These are phyloP conservation scores for Xylona heveae DNA, from an alignment of 495 filamentous ascomycete species.

Conservation along the genomic window DNA sequence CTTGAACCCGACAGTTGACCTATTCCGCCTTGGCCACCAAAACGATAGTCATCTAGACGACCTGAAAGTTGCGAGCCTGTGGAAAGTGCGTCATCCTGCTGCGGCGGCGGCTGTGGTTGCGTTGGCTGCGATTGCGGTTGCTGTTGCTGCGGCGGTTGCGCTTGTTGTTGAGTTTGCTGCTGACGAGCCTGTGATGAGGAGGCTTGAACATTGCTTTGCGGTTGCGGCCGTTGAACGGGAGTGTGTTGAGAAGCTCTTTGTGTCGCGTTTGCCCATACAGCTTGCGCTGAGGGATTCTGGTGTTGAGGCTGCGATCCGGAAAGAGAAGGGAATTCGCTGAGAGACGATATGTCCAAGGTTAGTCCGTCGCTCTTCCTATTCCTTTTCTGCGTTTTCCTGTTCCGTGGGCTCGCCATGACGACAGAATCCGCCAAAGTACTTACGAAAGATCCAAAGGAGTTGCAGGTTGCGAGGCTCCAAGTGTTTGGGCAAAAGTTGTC, in stretches of 20 bases:
- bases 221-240: slow-evolving; percentile 44
- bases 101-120: slow-evolving; percentile 22
- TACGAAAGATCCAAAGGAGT: slow-evolving; percentile 65
- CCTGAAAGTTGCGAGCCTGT: slow-evolving; percentile 30
- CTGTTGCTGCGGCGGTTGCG: slow-evolving; percentile 13
- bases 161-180: slow-evolving; percentile 27
- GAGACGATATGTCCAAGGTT: background rate
- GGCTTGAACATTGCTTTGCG: slow-evolving; percentile 25
- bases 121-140: slow-evolving; percentile 35
- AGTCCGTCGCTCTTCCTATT: background rate
- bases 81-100: slow-evolving; percentile 26
- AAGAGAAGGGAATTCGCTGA: slow-evolving; percentile 67
- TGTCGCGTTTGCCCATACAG: slow-evolving; percentile 46
- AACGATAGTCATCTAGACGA: slow-evolving; percentile 33
- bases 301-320: slow-evolving; percentile 48
- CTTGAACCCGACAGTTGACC: slow-evolving; percentile 26
- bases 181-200: slow-evolving; percentile 29
- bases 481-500: slow-evolving; percentile 63
- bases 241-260: slow-evolving; percentile 35
- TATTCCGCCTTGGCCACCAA: slow-evolving; percentile 37
- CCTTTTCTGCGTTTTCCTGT: background rate
- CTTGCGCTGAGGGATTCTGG: slow-evolving; percentile 28
- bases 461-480: slow-evolving; percentile 53
- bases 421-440: slow-evolving; percentile 24
- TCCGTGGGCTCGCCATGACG: slow-evolving; percentile 1